Conservation (phyloP, 225 moss, liverwort and hornwort species). For the Thuidium tamariscinum region DNA sequence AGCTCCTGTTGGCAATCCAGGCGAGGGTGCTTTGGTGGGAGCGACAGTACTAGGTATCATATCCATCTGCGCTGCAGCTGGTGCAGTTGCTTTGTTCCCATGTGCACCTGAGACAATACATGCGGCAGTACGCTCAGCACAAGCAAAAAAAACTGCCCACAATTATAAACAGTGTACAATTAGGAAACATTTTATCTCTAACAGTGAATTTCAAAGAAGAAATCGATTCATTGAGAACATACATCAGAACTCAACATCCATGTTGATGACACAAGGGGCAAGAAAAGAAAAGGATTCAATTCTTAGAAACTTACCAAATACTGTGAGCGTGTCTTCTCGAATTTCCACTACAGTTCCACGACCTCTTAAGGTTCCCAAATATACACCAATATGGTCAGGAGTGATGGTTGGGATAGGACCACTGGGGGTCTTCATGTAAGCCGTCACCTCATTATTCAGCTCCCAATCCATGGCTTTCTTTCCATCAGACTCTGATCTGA, state of each 20-base stretch:
- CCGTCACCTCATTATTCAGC: slow-evolving; percentile 95
- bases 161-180: neutral
- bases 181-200: neutral
- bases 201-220: neutral
- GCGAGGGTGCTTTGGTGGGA: slow-evolving; percentile 18
- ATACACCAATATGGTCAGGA: slow-evolving; percentile 98
- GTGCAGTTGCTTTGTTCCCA: slow-evolving; percentile 27
- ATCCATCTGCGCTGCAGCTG: slow-evolving; percentile 27
- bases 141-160: neutral
- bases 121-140: neutral
- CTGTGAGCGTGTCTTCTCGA: slow-evolving; percentile 66
- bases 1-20: slow-evolving; percentile 12
- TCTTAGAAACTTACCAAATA: slow-evolving; percentile 32
- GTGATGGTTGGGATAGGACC: slow-evolving; percentile 93
- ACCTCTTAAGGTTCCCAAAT: slow-evolving; percentile 89
- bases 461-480: slow-evolving; percentile 82
- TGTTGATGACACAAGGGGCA: neutral
- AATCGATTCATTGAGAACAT: neutral
- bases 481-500: slow-evolving; percentile 61
- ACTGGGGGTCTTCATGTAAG: slow-evolving; percentile 91
- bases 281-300: neutral
- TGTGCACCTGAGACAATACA: slow-evolving; percentile 26
- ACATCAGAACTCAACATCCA: neutral
- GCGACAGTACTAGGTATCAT: slow-evolving; percentile 14
- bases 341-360: slow-evolving; percentile 97